phyloP scores from a whole-genome alignment of 1,284 basidiomycete genomes.

The Puccinia triticina region DNA sequence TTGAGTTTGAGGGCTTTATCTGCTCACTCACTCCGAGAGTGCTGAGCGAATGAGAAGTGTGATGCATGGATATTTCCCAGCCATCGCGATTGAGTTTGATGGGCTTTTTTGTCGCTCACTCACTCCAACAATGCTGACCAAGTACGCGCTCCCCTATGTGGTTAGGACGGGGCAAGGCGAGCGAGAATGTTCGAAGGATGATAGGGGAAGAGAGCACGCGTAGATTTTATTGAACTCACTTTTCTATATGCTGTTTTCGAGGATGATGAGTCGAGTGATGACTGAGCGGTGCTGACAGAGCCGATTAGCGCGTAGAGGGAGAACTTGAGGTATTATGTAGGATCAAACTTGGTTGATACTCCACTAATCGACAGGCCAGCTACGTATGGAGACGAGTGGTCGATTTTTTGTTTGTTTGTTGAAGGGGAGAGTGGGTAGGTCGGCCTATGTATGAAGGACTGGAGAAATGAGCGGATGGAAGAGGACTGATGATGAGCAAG shows the following conservation, averaged over 20 bases:
- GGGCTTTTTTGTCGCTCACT: background rate
- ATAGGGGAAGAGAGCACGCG: slow-evolving; percentile 3
- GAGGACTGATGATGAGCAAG: slow-evolving; percentile 19
- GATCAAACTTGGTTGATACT: background rate
- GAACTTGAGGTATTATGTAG: background rate
- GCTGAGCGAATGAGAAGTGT: too few relatives aligned
- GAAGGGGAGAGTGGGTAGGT: background rate
- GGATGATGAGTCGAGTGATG: slow-evolving; percentile 19
- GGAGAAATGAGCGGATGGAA: background rate
- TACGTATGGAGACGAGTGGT: background rate
- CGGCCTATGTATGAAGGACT: background rate
- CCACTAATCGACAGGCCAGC: background rate
- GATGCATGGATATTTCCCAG: background rate
- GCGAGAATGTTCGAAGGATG: background rate
- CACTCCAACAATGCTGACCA: background rate
- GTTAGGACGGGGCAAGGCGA: background rate
- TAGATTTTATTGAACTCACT: slow-evolving; percentile 8
- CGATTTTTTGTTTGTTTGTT: background rate
- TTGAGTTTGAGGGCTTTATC: too few relatives aligned
- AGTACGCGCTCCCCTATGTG: slow-evolving; percentile 16
- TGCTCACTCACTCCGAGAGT: too few relatives aligned
- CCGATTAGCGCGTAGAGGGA: slow-evolving; percentile 13
- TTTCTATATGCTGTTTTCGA: background rate
- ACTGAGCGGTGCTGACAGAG: slow-evolving; percentile 13
- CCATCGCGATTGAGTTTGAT: slow-evolving; percentile 20